Base-by-base conservation (phyloP, 805 yeast species). In the Pichia paraexigua region DNA sequence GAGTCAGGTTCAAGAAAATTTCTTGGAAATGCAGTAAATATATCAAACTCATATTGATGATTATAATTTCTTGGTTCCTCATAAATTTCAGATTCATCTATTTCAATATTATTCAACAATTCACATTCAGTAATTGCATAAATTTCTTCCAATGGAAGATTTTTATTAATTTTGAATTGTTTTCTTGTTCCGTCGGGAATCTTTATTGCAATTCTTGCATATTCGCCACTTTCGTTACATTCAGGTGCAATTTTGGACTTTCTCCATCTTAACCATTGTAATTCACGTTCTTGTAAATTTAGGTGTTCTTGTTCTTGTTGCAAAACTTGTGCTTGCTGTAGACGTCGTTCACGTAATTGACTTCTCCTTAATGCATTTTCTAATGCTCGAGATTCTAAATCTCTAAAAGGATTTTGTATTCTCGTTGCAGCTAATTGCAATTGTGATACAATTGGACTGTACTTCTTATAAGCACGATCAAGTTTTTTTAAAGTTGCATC, bases 331-430 rank as follows among this genome's bases (percentile, higher is more conserved):
- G 4, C 25, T 24, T 5, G 25, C 7, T 24, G 4, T 24, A 24
- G 30, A 11, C n/a, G 15, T 57, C 73, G 72, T 76, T 32, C 83
- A 72, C 48, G 74, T 72, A 50, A 82, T 75, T 46, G 55, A 67
- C 91, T 98, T 37, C 78, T 73, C 18, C 77, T 76, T 37, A 91
- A 70, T 0, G 95, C 82, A 37, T 77, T 77, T 61, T 83, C 82
- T 67, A 82, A 90, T 21, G 94, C 89, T 44, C 76, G 69, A 61
- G 89, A 94, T 66, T 91, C 97, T 59, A 84, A 83, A 54, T 76
- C 75, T 48, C 87, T 75, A 35, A 88, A 70, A 13, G 74, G 68
- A 53, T 82, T 77, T 41, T 83, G 73, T 53, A 78, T 61, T 41
- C 80, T 73, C 47, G 21, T 17, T 24, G 28, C 24, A 11, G 17